phyloP scores from a whole-genome alignment of 2,329 filamentous ascomycete genomes.

The Scedosporium apiospermum region DNA sequence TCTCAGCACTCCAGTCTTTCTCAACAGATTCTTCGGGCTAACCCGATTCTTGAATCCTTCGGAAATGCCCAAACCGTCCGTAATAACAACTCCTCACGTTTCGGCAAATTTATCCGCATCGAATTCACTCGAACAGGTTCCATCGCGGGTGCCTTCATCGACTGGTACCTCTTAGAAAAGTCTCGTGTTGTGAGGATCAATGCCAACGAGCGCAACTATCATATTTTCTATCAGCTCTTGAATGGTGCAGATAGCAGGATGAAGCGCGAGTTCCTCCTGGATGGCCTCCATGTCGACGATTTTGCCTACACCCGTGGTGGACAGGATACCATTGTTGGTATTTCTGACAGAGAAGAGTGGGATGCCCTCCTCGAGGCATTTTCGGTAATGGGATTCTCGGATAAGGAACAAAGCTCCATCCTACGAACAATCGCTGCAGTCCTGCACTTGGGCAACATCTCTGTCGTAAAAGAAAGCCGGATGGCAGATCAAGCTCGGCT shows the following conservation, averaged over 20 bases:
- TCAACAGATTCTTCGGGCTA: constrained; percentile 90
- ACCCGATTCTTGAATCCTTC: constrained; percentile 95
- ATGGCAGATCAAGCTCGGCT: constrained; percentile 85
- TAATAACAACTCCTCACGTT: constrained; percentile 97
- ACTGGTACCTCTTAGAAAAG: constrained; percentile 97
- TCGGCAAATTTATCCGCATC: constrained; percentile 97
- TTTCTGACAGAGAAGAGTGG: constrained; percentile 90
- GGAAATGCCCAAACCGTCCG: constrained; percentile 96
- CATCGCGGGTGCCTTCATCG: constrained; percentile 92
- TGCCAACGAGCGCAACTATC: constrained; percentile 84
- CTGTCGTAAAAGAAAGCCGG: constrained; percentile 81
- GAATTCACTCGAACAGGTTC: constrained; percentile 83
- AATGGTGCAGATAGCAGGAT: constrained; percentile 68
- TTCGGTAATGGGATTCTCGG: constrained; percentile 83
- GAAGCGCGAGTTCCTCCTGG: constrained; percentile 68
- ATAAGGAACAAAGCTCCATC: constrained; percentile 74
- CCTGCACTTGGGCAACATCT: constrained; percentile 86
- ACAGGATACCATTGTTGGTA: constrained; percentile 81
- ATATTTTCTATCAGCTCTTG: constrained; percentile 93
- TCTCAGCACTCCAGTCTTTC: constrained; percentile 72
- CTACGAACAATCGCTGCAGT: constrained; percentile 84
- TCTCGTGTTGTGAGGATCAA: constrained; percentile 92
- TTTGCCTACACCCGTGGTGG: constrained; percentile 89
- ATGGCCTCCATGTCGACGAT: constrained; percentile 66
- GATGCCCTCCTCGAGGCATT: constrained; percentile 85